Conservation (phyloP, 2,329 filamentous ascomycete genomes). For the Geosmithia putterillii region DNA sequence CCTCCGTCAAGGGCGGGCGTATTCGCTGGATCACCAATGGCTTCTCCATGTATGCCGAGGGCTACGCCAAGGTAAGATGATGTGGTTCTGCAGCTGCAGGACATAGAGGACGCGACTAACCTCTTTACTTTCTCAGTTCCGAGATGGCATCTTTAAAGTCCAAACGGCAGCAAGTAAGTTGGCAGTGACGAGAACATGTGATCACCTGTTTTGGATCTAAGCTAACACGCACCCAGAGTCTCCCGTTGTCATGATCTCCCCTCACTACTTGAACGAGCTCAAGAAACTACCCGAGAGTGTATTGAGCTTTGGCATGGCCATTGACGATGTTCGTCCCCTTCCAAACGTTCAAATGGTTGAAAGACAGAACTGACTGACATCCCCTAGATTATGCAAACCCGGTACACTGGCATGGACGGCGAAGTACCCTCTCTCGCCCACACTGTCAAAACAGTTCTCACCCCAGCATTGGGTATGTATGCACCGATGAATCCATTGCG, state of each 20-base stretch:
- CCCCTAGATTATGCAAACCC: slow-evolving; percentile 14
- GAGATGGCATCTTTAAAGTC: slow-evolving; percentile 14
- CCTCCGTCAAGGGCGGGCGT: not conserved
- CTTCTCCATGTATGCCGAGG: not conserved
- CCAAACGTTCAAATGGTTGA: not conserved
- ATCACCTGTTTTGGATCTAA: no score
- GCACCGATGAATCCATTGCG: no score
- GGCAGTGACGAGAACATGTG: no score
- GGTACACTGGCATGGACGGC: slow-evolving; percentile 18
- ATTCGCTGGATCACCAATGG: not conserved
- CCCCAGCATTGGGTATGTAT: slow-evolving; percentile 19
- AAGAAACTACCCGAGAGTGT: slow-evolving; percentile 5
- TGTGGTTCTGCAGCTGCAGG: not conserved
- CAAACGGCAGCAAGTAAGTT: slow-evolving; percentile 11
- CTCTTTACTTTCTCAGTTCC: slow-evolving; percentile 11
- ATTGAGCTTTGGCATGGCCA: slow-evolving; percentile 3
- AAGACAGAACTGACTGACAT: not conserved
- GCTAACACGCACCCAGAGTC: no score
- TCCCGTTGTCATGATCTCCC: slow-evolving; percentile 14
- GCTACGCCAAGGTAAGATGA: slow-evolving; percentile 2
- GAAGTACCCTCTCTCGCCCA: slow-evolving; percentile 12
- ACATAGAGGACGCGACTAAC: no score
- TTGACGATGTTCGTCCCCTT: slow-evolving; percentile 4
- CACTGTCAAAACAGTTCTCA: slow-evolving; percentile 18
- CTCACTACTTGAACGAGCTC: slow-evolving; percentile 12